Base-by-base conservation (phyloP, 179 eudicot species). In the Spinacia oleracea region DNA sequence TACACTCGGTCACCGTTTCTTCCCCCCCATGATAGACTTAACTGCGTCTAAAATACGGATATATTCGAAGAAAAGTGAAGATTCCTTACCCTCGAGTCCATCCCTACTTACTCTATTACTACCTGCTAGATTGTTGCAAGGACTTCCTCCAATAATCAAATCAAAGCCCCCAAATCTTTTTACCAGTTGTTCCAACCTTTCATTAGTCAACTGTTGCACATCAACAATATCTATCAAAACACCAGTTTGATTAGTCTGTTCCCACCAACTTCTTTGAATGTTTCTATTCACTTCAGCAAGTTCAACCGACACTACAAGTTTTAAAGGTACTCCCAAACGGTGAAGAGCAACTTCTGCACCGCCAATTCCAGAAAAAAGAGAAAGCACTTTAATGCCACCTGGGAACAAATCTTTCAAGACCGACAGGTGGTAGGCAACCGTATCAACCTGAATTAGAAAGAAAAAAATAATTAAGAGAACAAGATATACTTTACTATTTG, bases 311-410 rank as follows among this genome's bases (percentile, higher is more conserved):
- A 93, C 92, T 0, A 93, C 97, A 29, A 78, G 82, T 40, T 85
- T 91, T 34, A 93, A 50, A 0, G 82, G 90, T 48, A 93, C 77
- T 1, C 97, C 94, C 1, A 93, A 89, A 15, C 98, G 85, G 48
- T 93, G 87, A 23, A 93, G 91, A 67, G 98, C 94, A 50, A 93
- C 98, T 76, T 93, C 98, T 6, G 89, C 98, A 2, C 98, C 98
- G 34, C 98, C 98, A 12, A 93, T 93, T 9, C 98, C 97, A 0
- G 98, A 88, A 83, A 93, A 93, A 12, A 93, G 90, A 1, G 98
- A 93, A 3, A 93, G 78, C 9, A 93, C 78, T 56, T 87, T 91
- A 18, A 93, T 79, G 9, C 98, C 98, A 42, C 80, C 68, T 0
- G 94, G 93, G 73, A 79, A 93, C 42, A 89, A 29, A 29, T 84